phyloP scores from a whole-genome alignment of 345 rosid genomes.

The Mangifera indica region DNA sequence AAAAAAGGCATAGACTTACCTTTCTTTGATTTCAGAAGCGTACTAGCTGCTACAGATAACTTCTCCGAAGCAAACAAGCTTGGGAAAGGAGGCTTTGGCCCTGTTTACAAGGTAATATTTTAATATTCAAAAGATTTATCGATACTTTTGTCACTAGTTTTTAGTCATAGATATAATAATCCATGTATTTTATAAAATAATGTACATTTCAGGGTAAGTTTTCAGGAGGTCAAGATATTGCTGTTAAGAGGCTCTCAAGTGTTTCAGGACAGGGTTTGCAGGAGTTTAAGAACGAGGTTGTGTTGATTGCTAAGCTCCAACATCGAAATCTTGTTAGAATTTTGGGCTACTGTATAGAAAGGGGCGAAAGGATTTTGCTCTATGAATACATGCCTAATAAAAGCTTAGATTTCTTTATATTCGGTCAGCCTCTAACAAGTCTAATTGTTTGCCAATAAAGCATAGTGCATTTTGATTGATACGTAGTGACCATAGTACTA shows the following conservation, averaged over 20 bases:
- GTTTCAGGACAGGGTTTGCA: slow-evolving; percentile 57
- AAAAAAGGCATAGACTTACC: slow-evolving; percentile 47
- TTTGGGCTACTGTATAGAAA: slow-evolving; percentile 57
- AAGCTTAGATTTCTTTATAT: slow-evolving; percentile 56
- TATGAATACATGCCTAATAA: slow-evolving; percentile 64
- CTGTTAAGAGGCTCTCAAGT: slow-evolving; percentile 58
- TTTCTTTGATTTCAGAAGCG: slow-evolving; percentile 35
- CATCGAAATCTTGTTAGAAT: slow-evolving; percentile 70
- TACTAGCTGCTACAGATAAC: slow-evolving; percentile 46
- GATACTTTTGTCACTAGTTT: not conserved
- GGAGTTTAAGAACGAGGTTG: slow-evolving; percentile 61
- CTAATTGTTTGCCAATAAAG: not conserved
- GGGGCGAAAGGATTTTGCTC: slow-evolving; percentile 51
- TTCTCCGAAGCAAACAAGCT: slow-evolving; percentile 63
- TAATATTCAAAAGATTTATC: not conserved
- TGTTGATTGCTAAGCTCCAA: slow-evolving; percentile 66
- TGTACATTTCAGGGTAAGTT: slow-evolving; percentile 36
- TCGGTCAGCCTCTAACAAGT: slow-evolving; percentile 38
- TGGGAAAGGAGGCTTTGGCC: slow-evolving; percentile 62
- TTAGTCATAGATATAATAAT: not conserved
- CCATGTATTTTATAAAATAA: not conserved
- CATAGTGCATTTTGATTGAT: not conserved
- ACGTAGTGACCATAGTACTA: not conserved
- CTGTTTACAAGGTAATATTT: slow-evolving; percentile 51
- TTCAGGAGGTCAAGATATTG: slow-evolving; percentile 52